Percentiles rank a stretch among this genome's conserved stretches.
phyloP scores from a whole-genome alignment of 805 yeast genomes.

The Yarrowia sp. region DNA sequence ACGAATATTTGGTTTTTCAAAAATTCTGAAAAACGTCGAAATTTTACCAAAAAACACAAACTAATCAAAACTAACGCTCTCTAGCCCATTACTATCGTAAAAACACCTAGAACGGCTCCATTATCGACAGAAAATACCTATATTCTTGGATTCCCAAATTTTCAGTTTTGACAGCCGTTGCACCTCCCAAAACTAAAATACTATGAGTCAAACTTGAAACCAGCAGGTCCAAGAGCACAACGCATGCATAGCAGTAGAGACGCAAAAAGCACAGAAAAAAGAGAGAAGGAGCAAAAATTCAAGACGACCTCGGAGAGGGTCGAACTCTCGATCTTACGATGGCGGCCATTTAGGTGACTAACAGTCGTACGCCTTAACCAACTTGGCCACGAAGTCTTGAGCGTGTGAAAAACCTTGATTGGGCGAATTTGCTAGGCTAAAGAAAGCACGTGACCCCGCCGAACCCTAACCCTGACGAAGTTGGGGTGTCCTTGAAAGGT shows the following conservation, averaged over 20 bases:
- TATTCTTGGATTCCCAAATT: no score
- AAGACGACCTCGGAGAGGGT: conserved; percentile 27
- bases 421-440: background rate
- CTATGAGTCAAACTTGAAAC: no score
- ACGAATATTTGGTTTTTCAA: no score
- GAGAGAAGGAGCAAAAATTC: background rate
- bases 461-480: background rate
- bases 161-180: no score
- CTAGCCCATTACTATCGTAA: no score
- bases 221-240: background rate
- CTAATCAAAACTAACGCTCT: no score
- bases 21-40: no score
- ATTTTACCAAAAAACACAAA: no score
- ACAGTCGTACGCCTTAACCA: conserved; percentile 27
- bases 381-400: conserved; percentile 26
- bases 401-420: background rate
- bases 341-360: conserved; percentile 25
- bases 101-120: no score
- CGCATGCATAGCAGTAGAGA: background rate
- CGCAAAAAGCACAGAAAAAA: background rate
- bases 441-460: background rate
- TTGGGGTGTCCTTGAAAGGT: no score
- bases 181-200: background rate
- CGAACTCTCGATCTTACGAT: conserved; percentile 27
- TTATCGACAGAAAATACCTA: no score